phyloP scores from a whole-genome alignment of 331 rosid genomes.

The Quercus tomentella region DNA sequence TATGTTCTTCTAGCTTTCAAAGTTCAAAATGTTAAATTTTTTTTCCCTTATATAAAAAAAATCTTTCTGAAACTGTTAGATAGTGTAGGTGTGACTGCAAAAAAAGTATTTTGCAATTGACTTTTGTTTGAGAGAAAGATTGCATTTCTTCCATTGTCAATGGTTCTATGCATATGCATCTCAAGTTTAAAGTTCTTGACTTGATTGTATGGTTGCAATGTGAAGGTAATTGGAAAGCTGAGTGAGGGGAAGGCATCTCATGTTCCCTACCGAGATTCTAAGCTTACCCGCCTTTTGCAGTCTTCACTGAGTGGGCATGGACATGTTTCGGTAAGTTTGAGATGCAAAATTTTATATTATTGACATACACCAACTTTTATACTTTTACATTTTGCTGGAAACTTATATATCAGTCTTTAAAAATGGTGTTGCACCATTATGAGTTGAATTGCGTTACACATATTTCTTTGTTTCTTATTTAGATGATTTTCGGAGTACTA shows the following conservation, averaged over 20 bases:
- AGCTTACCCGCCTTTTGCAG: slow-evolving; percentile 97
- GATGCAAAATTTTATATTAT: slow-evolving; percentile 18
- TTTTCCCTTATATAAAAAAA: too few species aligned
- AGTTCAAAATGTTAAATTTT: too few species aligned
- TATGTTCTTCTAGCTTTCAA: not conserved
- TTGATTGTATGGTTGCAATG: slow-evolving; percentile 39
- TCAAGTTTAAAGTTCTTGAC: slow-evolving; percentile 3
- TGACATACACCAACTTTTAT: not conserved
- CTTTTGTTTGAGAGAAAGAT: not conserved
- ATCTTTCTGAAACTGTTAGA: too few species aligned
- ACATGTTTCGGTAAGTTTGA: slow-evolving; percentile 89
- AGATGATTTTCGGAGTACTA: not conserved
- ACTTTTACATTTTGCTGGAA: not conserved
- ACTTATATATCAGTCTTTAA: not conserved
- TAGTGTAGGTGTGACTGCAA: not conserved
- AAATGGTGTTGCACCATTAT: not conserved
- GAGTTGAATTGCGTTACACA: not conserved
- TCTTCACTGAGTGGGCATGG: slow-evolving; percentile 96
- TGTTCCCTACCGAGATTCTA: slow-evolving; percentile 98
- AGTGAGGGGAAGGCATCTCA: slow-evolving; percentile 99
- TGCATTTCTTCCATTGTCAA: not conserved
- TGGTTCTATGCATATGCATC: not conserved
- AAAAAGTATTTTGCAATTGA: not conserved
- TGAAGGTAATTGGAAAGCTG: slow-evolving; percentile 94
- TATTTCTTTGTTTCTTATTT: not conserved